A percentile compares a stretch with the other conserved stretches of the same genome.
These are phyloP conservation scores for Stagonosporopsis cucurbitacearum DNA, from an alignment of 2,329 filamentous ascomycete species.

Conservation along the genomic window DNA sequence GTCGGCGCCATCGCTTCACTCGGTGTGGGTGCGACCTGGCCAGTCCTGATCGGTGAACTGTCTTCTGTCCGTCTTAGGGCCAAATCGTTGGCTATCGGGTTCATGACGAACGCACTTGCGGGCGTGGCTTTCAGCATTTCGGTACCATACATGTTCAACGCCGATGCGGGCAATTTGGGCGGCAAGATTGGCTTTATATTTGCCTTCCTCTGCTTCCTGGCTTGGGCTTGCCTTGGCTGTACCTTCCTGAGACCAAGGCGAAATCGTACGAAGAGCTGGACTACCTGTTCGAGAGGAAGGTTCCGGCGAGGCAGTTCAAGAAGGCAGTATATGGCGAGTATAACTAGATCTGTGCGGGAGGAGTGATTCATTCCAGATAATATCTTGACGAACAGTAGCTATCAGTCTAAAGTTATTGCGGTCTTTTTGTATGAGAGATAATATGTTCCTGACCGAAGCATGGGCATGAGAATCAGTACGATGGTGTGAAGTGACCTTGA, in stretches of 20 bases:
- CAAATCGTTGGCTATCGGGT: constrained; percentile 74
- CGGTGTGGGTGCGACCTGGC: background rate
- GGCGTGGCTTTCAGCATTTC: constrained; percentile 10
- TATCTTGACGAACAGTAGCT: background rate
- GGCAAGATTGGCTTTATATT: background rate
- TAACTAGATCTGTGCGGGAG: background rate
- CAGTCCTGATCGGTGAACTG: constrained; percentile 47
- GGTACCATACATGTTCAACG: constrained; percentile 15
- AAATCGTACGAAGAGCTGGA: constrained; percentile 8
- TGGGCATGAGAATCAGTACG: background rate
- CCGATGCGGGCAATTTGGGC: background rate
- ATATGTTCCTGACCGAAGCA: no score
- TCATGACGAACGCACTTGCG: constrained; percentile 68
- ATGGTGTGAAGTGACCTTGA: background rate
- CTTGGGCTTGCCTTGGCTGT: constrained; percentile 1
- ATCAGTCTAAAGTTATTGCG: background rate
- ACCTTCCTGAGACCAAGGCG: constrained; percentile 1
- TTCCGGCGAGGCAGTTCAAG: constrained; percentile 8
- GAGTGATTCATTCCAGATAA: background rate
- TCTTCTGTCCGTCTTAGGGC: constrained; percentile 80
- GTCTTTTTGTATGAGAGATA: background rate
- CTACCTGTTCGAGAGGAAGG: constrained; percentile 4
- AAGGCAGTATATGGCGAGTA: background rate
- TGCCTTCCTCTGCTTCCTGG: background rate
- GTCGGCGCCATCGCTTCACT: background rate